These are phyloP conservation scores for Casuarina glauca DNA, from an alignment of 306 rosid genomes.

Conservation along the genomic window DNA sequence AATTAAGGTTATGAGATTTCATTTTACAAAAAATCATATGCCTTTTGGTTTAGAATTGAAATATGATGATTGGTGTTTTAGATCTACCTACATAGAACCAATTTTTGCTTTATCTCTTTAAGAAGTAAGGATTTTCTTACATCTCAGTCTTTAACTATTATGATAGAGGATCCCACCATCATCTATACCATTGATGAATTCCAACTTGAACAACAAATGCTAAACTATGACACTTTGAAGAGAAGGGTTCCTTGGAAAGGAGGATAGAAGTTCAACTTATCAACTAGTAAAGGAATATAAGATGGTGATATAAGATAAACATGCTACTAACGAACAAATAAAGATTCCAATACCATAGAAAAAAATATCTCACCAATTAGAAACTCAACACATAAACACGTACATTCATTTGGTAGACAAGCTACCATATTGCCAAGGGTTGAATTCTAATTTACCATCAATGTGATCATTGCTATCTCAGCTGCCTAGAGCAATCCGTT, in stretches of 20 bases:
- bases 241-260: not conserved
- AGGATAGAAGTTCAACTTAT: slow-evolving; percentile 10
- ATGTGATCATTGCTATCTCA: slow-evolving; percentile 40
- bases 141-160: not conserved
- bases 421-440: slow-evolving; percentile 86
- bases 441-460: slow-evolving; percentile 61
- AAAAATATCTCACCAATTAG: slow-evolving; percentile 25
- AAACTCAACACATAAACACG: slow-evolving; percentile 26
- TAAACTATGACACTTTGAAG: not conserved
- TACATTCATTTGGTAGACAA: slow-evolving; percentile 47
- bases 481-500: slow-evolving; percentile 51
- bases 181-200: not conserved
- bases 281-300: slow-evolving; percentile 19
- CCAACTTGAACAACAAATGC: not conserved
- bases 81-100: too few species aligned
- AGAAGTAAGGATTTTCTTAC: too few species aligned
- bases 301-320: slow-evolving; percentile 28
- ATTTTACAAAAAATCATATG: too few species aligned
- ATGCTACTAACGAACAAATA: slow-evolving; percentile 35
- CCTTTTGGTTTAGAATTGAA: too few species aligned
- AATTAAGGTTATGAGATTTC: too few species aligned
- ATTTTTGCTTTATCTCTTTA: too few species aligned
- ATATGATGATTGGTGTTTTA: too few species aligned
- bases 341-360: slow-evolving; percentile 28
- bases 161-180: not conserved